Conservation (phyloP, 768 basidiomycete species). For the Phanerochaete sordida region DNA sequence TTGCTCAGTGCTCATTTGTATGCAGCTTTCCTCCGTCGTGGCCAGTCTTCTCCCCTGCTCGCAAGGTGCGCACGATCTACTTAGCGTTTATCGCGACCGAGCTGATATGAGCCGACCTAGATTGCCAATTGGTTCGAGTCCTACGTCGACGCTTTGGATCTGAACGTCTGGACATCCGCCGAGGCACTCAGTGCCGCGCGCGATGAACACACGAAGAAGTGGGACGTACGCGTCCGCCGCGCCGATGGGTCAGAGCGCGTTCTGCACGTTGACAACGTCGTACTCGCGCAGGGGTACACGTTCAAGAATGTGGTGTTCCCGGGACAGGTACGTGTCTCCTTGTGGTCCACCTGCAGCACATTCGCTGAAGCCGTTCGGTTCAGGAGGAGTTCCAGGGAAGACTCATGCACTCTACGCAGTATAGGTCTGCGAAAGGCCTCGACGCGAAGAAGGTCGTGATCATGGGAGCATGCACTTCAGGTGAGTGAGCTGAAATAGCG, state of each 20-base stretch:
- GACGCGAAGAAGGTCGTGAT: slow-evolving; percentile 53
- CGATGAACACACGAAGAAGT: slow-evolving; percentile 20
- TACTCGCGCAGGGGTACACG: slow-evolving; percentile 34
- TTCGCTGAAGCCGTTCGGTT: neutral
- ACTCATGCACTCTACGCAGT: slow-evolving; percentile 53
- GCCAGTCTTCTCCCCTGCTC: neutral
- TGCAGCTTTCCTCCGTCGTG: neutral
- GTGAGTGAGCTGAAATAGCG: neutral
- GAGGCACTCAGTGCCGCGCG: slow-evolving; percentile 25
- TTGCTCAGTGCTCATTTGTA: neutral
- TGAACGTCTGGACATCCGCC: slow-evolving; percentile 58
- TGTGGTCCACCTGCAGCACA: neutral
- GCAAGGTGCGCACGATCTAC: slow-evolving; percentile 33
- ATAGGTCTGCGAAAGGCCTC: slow-evolving; percentile 53
- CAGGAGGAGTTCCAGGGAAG: slow-evolving; percentile 62
- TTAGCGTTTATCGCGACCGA: too few relatives aligned
- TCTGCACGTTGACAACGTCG: slow-evolving; percentile 30
- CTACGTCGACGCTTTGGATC: slow-evolving; percentile 56
- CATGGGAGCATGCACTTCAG: neutral
- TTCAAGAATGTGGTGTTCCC: slow-evolving; percentile 48
- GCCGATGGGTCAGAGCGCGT: slow-evolving; percentile 31
- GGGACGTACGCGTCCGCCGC: slow-evolving; percentile 28
- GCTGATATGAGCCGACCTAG: slow-evolving; percentile 30
- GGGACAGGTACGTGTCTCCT: slow-evolving; percentile 44
- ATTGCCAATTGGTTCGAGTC: slow-evolving; percentile 66